Evolutionary conservation across 2,329 filamentous ascomycete species (phyloP), one percentile per base, ranked within the genome.

Genomic region (Acrocalymma vagum): DNA sequence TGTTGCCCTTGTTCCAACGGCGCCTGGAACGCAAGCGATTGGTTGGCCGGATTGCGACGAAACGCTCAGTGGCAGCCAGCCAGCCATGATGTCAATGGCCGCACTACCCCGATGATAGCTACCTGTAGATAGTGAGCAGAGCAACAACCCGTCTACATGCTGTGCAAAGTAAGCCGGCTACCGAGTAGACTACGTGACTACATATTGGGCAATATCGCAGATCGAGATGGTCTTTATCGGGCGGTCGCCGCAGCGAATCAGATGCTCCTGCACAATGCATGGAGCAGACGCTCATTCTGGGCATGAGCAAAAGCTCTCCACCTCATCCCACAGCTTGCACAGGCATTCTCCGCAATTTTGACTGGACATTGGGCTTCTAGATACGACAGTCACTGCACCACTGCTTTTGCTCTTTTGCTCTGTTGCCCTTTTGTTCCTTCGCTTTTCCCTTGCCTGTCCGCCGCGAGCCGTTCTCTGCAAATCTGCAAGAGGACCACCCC

Each of bases 221-320:
- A 53, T 45, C 27, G 45, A 30, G 17, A 45, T 38, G 38, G 22
- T n/a, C 22, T 38, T 29, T 39, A 40, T 53, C 40, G 48, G 40
- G 24, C 31, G 29, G 31, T 11, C 27, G 6, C 26, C 45, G 52
- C 49, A 46, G 55, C 56, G 51, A 58, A 60, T 60, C 47, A 57
- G 44, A 48, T 37, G 35, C 43, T 29, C 27, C 39, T 33, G 29
- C 40, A 34, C 28, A 43, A 48, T 53, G 54, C 48, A 54, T 42
- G 45, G 34, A 43, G 39, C 40, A 26, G 32, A 37, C 21, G 20
- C 27, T n/a, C 36, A 38, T 23, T 31, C 43, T 53, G 49, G 48
- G 43, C 48, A 44, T 30, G 42, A 32, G 43, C 49, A 44, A 53
- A 48, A 42, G 48, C 43, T 42, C 55, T 51, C 46, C 53, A 47